Evolutionary conservation across 306 rosid species (phyloP).

Genomic region (Castanea mollissima): DNA sequence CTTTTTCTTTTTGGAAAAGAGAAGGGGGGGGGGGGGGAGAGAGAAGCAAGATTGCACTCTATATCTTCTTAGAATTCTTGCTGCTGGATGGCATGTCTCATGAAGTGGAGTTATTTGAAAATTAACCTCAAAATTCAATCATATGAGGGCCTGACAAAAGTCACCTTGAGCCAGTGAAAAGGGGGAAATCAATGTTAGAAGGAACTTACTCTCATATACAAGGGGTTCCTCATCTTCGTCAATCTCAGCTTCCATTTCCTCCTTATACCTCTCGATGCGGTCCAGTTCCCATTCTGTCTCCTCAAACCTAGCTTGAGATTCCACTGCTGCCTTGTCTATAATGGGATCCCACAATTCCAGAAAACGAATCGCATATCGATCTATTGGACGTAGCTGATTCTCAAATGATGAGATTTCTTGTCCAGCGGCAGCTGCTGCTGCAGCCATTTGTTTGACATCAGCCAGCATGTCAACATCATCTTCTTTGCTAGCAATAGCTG

Average conservation of each 20-base stretch:
- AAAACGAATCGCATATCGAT: constrained; percentile 92
- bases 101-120: background rate
- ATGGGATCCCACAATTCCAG: constrained; percentile 96
- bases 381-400: constrained; percentile 85
- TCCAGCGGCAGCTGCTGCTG: constrained; percentile 92
- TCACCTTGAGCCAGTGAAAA: constrained; percentile 10
- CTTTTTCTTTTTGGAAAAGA: background rate
- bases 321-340: constrained; percentile 77
- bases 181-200: background rate
- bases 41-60: background rate
- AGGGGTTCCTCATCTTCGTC: constrained; percentile 99
- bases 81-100: background rate
- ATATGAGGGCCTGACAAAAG: background rate
- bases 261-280: constrained; percentile 92
- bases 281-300: constrained; percentile 99
- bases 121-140: background rate
- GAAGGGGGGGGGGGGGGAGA: no score
- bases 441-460: constrained; percentile 96
- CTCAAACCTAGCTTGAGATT: constrained; percentile 83
- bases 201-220: constrained; percentile 86
- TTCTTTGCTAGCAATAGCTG: constrained; percentile 48
- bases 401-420: constrained; percentile 85
- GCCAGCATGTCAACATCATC: constrained; percentile 92
- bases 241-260: constrained; percentile 98
- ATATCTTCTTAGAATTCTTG: background rate